Evolutionary conservation across 2,329 filamentous ascomycete genomes (phyloP), one percentile per base, ranked within the genome.

Genomic region (Elsinoe fawcettii): DNA sequence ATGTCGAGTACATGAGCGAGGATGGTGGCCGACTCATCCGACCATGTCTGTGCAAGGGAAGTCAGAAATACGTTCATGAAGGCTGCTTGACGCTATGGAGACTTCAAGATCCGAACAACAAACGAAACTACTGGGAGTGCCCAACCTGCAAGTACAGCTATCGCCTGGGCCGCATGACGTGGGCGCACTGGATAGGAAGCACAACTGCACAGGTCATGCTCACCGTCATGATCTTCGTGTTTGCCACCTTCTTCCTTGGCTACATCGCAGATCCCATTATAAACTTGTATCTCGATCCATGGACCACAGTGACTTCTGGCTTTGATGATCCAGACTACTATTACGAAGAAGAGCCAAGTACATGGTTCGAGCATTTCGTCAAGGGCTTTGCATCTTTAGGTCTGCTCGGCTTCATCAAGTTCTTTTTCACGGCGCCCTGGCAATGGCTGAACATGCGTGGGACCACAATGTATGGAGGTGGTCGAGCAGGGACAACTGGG

Each of bases 201-300:
- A 69, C 68, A 57, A 70, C 80, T 57, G 77, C 86, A 3, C 87
- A 95, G 66, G 74, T 89, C 27, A 68, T 73, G 1, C 75, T 97
- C 64, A 96, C 92, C 0, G 63, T 88, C 2, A 51, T 77, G 18
- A 86, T 96, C 61, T 80, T 96, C 62, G 58, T 90, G 34, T 60
- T 84, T 43, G 80, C 85, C 54, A 79, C 96, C 23, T 97, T 96
- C 66, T 37, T 88, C 0, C 82, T 97, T 57, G 93, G 93, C 41
- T 97, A 96, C 66, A 74, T 97, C 63, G 92, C 91, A 59, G 91
- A 97, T 71, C 91, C 91, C 1, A 89, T 97, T 60, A 86, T 97
- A 70, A 88, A 90, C 64, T 74, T 96, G 25, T 96, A 92, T 76
- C 74, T 92, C 56, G 90, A 96, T 66, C 90, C 90, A 0, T 73